Evolutionary conservation across 1,284 basidiomycete genomes (phyloP), one percentile per base, ranked within the genome.

Genomic region (Ganoderma sp.): DNA sequence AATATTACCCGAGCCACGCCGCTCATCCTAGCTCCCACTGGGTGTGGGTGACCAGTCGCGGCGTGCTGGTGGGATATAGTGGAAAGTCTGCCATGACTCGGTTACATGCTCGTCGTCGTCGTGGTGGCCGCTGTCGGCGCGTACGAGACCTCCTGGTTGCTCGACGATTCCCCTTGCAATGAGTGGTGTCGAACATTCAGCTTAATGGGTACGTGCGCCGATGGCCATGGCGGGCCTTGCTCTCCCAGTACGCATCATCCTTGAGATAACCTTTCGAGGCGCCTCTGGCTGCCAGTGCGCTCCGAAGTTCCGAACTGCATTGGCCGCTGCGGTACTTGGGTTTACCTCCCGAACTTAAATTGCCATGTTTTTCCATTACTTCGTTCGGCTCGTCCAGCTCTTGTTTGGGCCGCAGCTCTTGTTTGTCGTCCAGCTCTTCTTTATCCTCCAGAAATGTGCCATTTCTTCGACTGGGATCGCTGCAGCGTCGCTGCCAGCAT

Each of bases 1-100:
- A 60, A 42, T 60, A 41, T 60, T 60, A 60, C 22, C 58, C 58
- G 58, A 60, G 58, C 58, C 22, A 34, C 39, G 3, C 19, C 57
- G 37, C n/a, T 28, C 39, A 59, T 59, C 37, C 32, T 41, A 37
- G 57, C 37, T 59, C n/a, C 15, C 54, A 1, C 6, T 32, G 6
- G 19, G 28, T 19, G 25, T 56, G 32, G 28, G 4, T 5, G 54
- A 6, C 22, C 34, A 41, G 7, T 41, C n/a, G 57, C 37, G 37
- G 19, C 37, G 57, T 50, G 22, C 22, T 14, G 41, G 32, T 32
- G 32, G 2, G 32, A 32, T 32, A 32, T 32, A 32, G 32, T 32
- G 32, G 32, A 3, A 32, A 32, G 32, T 3, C 3, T 32, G 1
- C 1, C 32, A 32, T 32, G 32, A 5, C 32, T 4, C 3, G 5